phyloP scores from a whole-genome alignment of 495 filamentous ascomycete genomes.

The Xylaria cubensis region DNA sequence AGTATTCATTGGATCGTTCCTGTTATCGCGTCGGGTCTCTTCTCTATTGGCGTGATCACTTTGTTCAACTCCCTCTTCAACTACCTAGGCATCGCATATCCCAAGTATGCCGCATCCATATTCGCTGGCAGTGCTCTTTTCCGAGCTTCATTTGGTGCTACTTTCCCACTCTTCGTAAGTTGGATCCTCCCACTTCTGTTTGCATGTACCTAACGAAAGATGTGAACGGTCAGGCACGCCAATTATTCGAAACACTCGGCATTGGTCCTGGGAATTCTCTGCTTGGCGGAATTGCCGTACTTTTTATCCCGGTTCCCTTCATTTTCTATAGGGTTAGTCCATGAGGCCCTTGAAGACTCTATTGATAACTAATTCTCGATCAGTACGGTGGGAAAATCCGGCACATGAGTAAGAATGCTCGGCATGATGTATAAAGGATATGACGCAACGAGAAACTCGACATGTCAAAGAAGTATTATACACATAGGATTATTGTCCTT shows the following conservation, averaged over 20 bases:
- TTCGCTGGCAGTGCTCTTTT: conserved; percentile 57
- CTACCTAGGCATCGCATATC: conserved; percentile 49
- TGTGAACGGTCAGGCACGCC: conserved; percentile 44
- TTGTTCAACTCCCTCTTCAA: conserved; percentile 62
- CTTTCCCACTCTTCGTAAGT: conserved; percentile 55
- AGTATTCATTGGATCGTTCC: conserved; percentile 55
- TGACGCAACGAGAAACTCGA: too few relatives aligned
- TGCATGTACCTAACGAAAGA: conserved; percentile 45
- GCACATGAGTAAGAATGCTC: conserved; percentile 39
- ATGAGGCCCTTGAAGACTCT: neutral
- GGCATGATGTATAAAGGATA: conserved; percentile 35
- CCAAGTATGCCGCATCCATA: conserved; percentile 51
- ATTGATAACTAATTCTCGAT: neutral
- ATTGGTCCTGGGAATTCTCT: conserved; percentile 57
- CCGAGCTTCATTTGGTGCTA: conserved; percentile 51
- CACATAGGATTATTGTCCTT: neutral
- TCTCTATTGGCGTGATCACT: conserved; percentile 59
- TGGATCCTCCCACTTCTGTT: conserved; percentile 37
- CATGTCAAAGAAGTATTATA: too few relatives aligned
- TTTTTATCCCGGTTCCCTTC: conserved; percentile 56
- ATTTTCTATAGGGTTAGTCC: conserved; percentile 49
- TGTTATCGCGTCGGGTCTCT: conserved; percentile 56
- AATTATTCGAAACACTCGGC: conserved; percentile 52
- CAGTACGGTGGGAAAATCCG: conserved; percentile 28
- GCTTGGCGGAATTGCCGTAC: conserved; percentile 52